A percentile compares a stretch with the other conserved stretches of the same genome.
These are phyloP conservation scores for Colletotrichum acutatum DNA, from an alignment of 2,329 filamentous ascomycete species.

Conservation along the genomic window DNA sequence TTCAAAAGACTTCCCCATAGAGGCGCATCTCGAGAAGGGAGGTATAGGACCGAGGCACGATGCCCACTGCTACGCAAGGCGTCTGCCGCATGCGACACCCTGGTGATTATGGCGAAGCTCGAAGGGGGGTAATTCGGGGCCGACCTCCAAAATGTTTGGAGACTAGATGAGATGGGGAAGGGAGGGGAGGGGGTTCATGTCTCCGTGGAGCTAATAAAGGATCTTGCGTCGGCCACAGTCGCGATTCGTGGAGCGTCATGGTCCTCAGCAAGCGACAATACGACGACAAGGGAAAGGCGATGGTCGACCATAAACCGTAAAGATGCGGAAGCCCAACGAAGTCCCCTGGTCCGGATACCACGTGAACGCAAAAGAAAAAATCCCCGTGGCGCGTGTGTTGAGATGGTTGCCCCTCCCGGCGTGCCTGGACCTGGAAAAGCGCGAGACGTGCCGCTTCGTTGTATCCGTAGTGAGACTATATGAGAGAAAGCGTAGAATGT, in stretches of 20 bases:
- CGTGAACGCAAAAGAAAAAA: slow-evolving; percentile 26
- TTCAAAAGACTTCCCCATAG: neutral
- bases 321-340: slow-evolving; percentile 2
- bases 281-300: neutral
- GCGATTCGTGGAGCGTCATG: slow-evolving; percentile 30
- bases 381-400: slow-evolving; percentile 6
- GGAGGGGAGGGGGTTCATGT: neutral
- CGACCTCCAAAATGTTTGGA: slow-evolving; percentile 2
- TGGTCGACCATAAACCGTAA: neutral
- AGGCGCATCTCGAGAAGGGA: slow-evolving; percentile 14
- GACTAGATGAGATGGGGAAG: neutral
- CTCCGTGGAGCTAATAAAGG: neutral
- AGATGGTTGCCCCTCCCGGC: slow-evolving; percentile 21
- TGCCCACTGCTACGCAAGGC: neutral
- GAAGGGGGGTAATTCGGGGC: neutral
- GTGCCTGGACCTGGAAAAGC: slow-evolving; percentile 27
- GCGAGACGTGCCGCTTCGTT: slow-evolving; percentile 10
- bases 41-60: slow-evolving; percentile 13
- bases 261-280: slow-evolving; percentile 7
- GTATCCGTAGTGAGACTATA: too few species aligned
- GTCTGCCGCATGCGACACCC: neutral
- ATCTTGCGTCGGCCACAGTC: slow-evolving; percentile 18
- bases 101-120: neutral
- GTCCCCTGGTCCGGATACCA: slow-evolving; percentile 10
- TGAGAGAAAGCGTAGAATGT: neutral